Percentiles rank a stretch among this genome's conserved stretches.
Conservation (phyloP, 176 grass and related monocot species). For the Eleusine coracana region DNA sequence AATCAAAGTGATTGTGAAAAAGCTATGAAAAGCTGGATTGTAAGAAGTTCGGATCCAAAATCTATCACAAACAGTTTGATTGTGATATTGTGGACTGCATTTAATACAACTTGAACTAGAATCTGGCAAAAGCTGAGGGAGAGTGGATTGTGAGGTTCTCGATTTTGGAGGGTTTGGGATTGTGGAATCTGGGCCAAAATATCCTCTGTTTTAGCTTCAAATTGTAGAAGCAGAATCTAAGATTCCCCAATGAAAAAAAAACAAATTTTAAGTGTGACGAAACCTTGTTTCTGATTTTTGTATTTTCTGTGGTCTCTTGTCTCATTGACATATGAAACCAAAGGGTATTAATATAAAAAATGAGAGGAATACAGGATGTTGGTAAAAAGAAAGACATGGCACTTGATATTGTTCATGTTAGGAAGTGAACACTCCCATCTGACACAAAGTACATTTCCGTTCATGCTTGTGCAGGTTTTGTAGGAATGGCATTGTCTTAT, state of each 20-base stretch:
- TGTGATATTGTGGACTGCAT: no score
- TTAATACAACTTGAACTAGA: no score
- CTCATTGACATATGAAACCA: not conserved
- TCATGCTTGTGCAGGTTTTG: slow-evolving; percentile 63
- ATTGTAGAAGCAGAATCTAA: no score
- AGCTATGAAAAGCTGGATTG: not conserved
- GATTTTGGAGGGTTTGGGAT: no score
- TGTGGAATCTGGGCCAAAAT: no score
- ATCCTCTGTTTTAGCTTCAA: no score
- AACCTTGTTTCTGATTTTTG: not conserved
- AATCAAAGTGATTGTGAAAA: no score
- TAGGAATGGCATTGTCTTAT: slow-evolving; percentile 95
- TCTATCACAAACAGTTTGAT: no score
- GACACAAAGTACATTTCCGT: not conserved
- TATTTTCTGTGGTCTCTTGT: not conserved
- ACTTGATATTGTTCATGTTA: not conserved
- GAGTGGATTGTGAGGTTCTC: no score
- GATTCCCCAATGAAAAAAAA: no score
- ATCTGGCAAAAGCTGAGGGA: no score
- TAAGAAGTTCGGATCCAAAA: not conserved
- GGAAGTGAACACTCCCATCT: not conserved
- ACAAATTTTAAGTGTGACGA: not conserved
- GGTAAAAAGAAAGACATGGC: not conserved
- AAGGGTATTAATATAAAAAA: not conserved
- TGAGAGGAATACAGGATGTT: not conserved